These are phyloP conservation scores for Candida vaughaniae DNA, from an alignment of 805 yeast genomes.

Conservation along the genomic window DNA sequence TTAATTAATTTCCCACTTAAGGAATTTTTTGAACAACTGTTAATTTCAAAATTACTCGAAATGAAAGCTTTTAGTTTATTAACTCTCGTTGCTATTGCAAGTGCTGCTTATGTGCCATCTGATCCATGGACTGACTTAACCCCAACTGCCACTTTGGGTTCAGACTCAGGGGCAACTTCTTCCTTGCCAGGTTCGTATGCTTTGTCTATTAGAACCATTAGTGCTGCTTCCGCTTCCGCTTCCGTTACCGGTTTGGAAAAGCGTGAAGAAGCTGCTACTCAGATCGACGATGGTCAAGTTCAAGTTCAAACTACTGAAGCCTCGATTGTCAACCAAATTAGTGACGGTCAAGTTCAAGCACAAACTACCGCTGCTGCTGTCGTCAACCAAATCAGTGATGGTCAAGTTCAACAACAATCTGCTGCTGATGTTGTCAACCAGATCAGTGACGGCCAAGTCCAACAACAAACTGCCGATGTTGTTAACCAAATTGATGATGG, in stretches of 20 bases:
- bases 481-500: constrained; percentile 29
- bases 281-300: constrained; percentile 49
- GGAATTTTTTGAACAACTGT: constrained; percentile 3
- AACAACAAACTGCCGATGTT: constrained; percentile 21
- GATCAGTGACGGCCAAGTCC: constrained; percentile 32
- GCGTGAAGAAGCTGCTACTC: constrained; percentile 24
- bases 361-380: constrained; percentile 24
- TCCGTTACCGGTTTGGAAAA: constrained; percentile 9
- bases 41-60: background rate
- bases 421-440: constrained; percentile 32
- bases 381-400: constrained; percentile 27
- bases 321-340: constrained; percentile 27
- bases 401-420: constrained; percentile 20
- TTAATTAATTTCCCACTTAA: constrained; percentile 5
- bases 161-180: constrained; percentile 22
- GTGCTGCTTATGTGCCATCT: constrained; percentile 25
- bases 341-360: constrained; percentile 35
- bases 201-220: constrained; percentile 27
- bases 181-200: constrained; percentile 31
- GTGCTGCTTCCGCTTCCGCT: constrained; percentile 15
- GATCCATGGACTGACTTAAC: constrained; percentile 30
- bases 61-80: constrained; percentile 12
- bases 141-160: constrained; percentile 23
- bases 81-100: constrained; percentile 7
- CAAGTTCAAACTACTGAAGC: constrained; percentile 28